Evolutionary conservation across 331 rosid species (phyloP), one percentile per base, ranked within the genome.

Genomic region (Phaseolus coccineus): DNA sequence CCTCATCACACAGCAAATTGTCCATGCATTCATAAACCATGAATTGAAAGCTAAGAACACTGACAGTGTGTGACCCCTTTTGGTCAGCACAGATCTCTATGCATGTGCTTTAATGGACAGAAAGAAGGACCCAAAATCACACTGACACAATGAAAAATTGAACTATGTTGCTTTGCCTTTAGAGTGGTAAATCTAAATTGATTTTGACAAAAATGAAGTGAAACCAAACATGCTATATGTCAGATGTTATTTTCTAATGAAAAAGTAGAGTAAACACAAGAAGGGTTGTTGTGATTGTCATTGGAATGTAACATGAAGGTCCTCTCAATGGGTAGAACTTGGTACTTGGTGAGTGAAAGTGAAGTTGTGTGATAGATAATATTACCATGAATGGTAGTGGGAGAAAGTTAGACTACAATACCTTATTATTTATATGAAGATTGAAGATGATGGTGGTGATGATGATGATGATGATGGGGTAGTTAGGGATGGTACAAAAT

Each of bases 1-100:
- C 71, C 50, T 65, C 71, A 37, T 65, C 71, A 37, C 71, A 37
- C 4, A 65, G 50, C 71, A 65, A 37, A 65, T 65, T 65, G 4
- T 65, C 71, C 71, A 65, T 65, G 22, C 22, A 58, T 55, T 30
- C 50, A 65, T 8, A 63, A 6, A 64, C 8, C 28, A 35, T 16
- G 25, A 64, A 31, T 7, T 14, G 13, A 33, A 62, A 33, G 2
- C 42, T 30, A 59, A 59, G 2, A 12, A 12, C 27, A 10, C 9
- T 22, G 27, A 27, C 4, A 59, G 14, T n/a, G 19, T 57, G 64
- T 28, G 66, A 28, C 5, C 3, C 8, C 39, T 27, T 27, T 58
- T 25, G 66, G 22, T 28, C 0, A 0, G 40, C 40, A 28, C 42
- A 61, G 31, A 61, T 12, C 4, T 4, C 31, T 28, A 56, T 3